phyloP scores from a whole-genome alignment of 2,329 filamentous ascomycete genomes.

The Didymella lethalis region DNA sequence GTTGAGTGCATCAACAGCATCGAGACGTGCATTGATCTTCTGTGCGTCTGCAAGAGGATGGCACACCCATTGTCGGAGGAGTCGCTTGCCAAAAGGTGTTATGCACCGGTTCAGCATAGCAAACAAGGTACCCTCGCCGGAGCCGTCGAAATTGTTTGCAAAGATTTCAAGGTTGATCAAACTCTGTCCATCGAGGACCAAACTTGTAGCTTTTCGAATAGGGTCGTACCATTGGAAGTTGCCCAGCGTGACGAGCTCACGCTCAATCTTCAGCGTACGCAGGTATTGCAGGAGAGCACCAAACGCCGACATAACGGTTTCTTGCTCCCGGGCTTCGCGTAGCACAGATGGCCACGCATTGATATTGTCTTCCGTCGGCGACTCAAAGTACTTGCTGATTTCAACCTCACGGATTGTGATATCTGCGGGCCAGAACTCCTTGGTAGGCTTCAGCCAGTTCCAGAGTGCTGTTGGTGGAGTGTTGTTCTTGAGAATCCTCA shows the following conservation, averaged over 20 bases:
- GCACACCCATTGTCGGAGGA: conserved; percentile 96
- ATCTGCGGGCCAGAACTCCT: conserved; percentile 92
- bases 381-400: conserved; percentile 78
- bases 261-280: conserved; percentile 82
- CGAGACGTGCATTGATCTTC: conserved; percentile 91
- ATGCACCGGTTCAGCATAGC: conserved; percentile 90
- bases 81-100: conserved; percentile 94
- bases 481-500: conserved; percentile 96
- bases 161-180: conserved; percentile 98
- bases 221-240: conserved; percentile 94
- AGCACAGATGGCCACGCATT: conserved; percentile 82
- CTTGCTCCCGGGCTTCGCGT: conserved; percentile 75
- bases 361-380: conserved; percentile 63
- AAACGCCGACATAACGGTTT: conserved; percentile 87
- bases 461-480: conserved; percentile 91
- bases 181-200: conserved; percentile 94
- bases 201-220: conserved; percentile 85
- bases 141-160: conserved; percentile 88
- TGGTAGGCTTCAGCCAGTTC: conserved; percentile 87
- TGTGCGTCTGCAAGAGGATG: conserved; percentile 87
- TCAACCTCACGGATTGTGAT: conserved; percentile 82
- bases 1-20: conserved; percentile 93
- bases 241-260: conserved; percentile 83
- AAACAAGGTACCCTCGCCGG: conserved; percentile 86
- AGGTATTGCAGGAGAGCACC: conserved; percentile 90